Evolutionary conservation across 108 stramenopile species (phyloP), one percentile per base, ranked within the genome.

Genomic region (Fragilaria crotonensis): DNA sequence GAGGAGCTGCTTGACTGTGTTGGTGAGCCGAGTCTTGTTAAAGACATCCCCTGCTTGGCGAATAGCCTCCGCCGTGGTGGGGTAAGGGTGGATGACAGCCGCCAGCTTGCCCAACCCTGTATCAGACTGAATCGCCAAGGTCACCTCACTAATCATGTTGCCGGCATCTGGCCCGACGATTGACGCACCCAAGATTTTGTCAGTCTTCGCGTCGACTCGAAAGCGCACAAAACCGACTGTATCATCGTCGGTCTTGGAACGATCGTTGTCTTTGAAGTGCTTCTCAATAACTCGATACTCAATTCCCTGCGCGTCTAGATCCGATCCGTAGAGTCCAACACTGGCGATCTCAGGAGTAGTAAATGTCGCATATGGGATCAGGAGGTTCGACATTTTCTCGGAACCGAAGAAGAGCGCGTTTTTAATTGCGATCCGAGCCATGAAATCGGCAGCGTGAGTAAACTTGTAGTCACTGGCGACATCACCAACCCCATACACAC

Each of bases 381-480:
- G 60, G 20, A 92, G 66, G 28, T 80, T 66, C 5, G 81, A 81
- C 61, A 72, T 60, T 53, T 83, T 83, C 30, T 68, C 80, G 33
- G 77, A 79, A 30, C 90, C 93, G 33, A 85, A 80, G 72, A 95
- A 89, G 18, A 95, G 57, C 0, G 87, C 83, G 69, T 95, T 95
- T 23, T 89, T 75, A 25, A 92, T 80, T 1, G 80, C 94, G 4
- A 84, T 68, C 20, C 89, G 75, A 4, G 90, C 94, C 76, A 85
- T 84, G 51, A 89, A 90, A 69, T 89, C 94, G 5, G 89, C 87
- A 21, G 83, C 87, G 59, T 95, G 94, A 25, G 94, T 95, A 66
- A 93, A 95, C 62, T 95, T 87, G 78, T 75, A 91, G 44, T 72
- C 53, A 14, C 67, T 76, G 48, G 76, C 72, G 64, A 83, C 85